Evolutionary conservation across 1,139 yeast species (phyloP).

Genomic region (Wickerhamomyces sp.): DNA sequence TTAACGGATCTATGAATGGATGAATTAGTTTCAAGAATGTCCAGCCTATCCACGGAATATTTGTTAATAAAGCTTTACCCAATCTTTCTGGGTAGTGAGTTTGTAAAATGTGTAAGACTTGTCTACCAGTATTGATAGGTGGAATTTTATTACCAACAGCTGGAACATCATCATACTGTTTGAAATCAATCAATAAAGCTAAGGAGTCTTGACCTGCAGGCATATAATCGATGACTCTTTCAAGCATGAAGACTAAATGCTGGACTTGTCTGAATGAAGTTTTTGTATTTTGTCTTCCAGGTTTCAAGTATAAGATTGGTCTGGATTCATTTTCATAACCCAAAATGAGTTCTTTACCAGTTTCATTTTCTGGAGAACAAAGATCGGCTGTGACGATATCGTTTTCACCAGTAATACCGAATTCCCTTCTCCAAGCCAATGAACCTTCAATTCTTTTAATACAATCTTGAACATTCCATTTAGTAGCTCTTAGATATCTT

Average conservation of each 20-base stretch:
- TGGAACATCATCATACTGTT: slow-evolving; percentile 39
- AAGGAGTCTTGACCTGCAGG: slow-evolving; percentile 93
- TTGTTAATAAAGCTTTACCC: slow-evolving; percentile 85
- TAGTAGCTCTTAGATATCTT: slow-evolving; percentile 84
- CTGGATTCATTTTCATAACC: slow-evolving; percentile 85
- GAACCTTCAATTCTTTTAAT: slow-evolving; percentile 69
- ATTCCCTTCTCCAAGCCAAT: slow-evolving; percentile 84
- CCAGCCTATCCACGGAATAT: slow-evolving; percentile 91
- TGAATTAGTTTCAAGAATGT: slow-evolving; percentile 84
- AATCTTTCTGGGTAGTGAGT: slow-evolving; percentile 95
- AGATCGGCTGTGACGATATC: slow-evolving; percentile 53
- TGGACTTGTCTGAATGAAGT: slow-evolving; percentile 84
- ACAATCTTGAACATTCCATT: slow-evolving; percentile 75
- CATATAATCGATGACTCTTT: slow-evolving; percentile 81
- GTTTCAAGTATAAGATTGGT: slow-evolving; percentile 83
- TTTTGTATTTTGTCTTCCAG: slow-evolving; percentile 91
- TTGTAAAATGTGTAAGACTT: slow-evolving; percentile 71
- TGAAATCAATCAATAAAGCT: slow-evolving; percentile 85
- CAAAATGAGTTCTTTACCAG: slow-evolving; percentile 83
- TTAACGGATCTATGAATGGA: slow-evolving; percentile 93
- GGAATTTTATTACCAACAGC: slow-evolving; percentile 69
- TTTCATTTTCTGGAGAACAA: slow-evolving; percentile 68
- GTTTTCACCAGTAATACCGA: slow-evolving; percentile 64
- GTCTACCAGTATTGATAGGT: slow-evolving; percentile 72
- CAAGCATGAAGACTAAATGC: slow-evolving; percentile 86